Percentiles rank a stretch among this genome's conserved stretches.
These are phyloP conservation scores for Phytophthora agathidicida DNA, from an alignment of 352 stramenopile genomes.

Conservation along the genomic window DNA sequence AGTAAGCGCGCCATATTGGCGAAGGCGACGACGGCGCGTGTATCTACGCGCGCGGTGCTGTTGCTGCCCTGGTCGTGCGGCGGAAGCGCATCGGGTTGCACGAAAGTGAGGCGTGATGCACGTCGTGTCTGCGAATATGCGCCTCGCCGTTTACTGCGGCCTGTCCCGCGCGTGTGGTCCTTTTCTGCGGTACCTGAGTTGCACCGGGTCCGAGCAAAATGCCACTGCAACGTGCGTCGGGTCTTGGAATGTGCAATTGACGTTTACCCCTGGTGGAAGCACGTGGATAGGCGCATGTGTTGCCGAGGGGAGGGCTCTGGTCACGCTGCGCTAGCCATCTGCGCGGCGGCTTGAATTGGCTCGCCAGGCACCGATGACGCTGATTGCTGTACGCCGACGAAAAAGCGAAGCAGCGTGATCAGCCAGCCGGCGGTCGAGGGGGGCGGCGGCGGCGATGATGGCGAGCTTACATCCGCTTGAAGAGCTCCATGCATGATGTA, in stretches of 20 bases:
- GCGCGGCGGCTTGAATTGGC: too few relatives aligned
- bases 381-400: neutral
- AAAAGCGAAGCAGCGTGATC: too few relatives aligned
- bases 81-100: neutral
- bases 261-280: too few relatives aligned
- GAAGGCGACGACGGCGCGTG: constrained; percentile 12
- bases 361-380: too few relatives aligned
- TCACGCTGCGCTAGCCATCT: constrained; percentile 5
- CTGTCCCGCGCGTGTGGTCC: neutral
- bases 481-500: neutral
- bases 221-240: constrained; percentile 6
- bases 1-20: constrained; percentile 20
- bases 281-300: too few relatives aligned
- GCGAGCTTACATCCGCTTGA: too few relatives aligned
- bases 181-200: constrained; percentile 20
- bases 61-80: neutral
- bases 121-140: constrained; percentile 12
- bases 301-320: too few relatives aligned
- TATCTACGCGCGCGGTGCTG: constrained; percentile 13
- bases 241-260: constrained; percentile 4
- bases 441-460: too few relatives aligned
- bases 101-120: neutral
- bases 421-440: too few relatives aligned
- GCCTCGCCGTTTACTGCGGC: constrained; percentile 7
- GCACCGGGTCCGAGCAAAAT: neutral